Evolutionary conservation across 2,329 filamentous ascomycete genomes (phyloP), one percentile per base, ranked within the genome.

Genomic region (Alternaria conjuncta): DNA sequence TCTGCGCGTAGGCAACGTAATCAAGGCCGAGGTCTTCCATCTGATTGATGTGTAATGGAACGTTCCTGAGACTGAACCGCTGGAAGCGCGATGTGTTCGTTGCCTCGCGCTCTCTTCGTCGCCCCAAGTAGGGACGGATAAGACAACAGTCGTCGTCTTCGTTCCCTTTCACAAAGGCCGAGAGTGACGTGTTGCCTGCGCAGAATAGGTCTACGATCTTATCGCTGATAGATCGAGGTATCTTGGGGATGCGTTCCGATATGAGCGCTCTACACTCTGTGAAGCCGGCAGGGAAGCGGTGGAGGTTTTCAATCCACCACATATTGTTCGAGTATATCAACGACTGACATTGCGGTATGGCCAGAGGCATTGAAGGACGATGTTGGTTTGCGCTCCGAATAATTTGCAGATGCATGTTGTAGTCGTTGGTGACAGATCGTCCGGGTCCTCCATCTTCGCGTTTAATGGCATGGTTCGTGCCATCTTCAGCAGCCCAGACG

Each of bases 121-220:
- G 78, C 7, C 85, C 85, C 0, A 88, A 72, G 53, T 87, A 87
- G 0, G 81, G 79, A 2, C 86, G 81, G 11, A 86, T 71, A 0
- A 88, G 73, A 51, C 85, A 88, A 60, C 85, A 82, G n/a, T 80
- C 59, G 41, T 75, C 70, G n/a, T 61, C 64, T 20, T 25, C 5
- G n/a, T 70, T 71, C 15, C 12, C 46, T 41, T 67, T 69, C 5
- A 71, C 66, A 23, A 66, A 69, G 5, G 54, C 25, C 28, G 30
- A 46, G 0, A 69, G 53, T 28, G 9, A 1, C 21, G 44, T 25
- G 11, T 70, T 68, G 32, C 36, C 56, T 6, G 58, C 23, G 53
- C 69, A 71, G 57, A 58, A 69, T 12, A 64, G 58, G 28, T 69
- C 62, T 5, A 71, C 55, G 6, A 70, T 54, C 26, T 61, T 64